Conservation (phyloP, 2,329 filamentous ascomycete genomes). For the Hypoxylon sp. region DNA sequence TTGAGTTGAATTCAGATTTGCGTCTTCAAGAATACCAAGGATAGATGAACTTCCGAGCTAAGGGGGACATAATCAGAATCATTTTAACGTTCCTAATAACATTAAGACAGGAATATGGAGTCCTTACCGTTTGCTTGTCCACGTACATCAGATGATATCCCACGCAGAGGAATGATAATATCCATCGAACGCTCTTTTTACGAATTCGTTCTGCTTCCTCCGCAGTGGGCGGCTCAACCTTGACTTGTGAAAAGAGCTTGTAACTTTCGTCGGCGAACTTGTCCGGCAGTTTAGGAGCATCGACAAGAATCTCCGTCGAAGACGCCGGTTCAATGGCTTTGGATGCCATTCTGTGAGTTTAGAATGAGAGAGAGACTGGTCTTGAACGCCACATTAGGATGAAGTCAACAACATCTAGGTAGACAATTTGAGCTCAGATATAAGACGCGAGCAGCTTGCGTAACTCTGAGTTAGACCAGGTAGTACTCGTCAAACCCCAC, state of each 20-base stretch:
- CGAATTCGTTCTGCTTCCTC: slow-evolving; percentile 50
- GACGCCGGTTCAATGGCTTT: slow-evolving; percentile 25
- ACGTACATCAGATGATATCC: slow-evolving; percentile 39
- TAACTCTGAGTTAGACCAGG: background rate
- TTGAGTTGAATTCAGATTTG: slow-evolving; percentile 31
- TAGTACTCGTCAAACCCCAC: slow-evolving; percentile 32
- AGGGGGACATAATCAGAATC: slow-evolving; percentile 6
- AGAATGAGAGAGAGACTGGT: slow-evolving; percentile 4
- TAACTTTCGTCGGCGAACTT: slow-evolving; percentile 61
- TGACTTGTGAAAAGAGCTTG: slow-evolving; percentile 58
- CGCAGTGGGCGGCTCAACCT: slow-evolving; percentile 56
- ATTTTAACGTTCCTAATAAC: background rate
- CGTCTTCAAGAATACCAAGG: slow-evolving; percentile 35
- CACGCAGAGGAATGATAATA: slow-evolving; percentile 36
- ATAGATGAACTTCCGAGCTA: slow-evolving; percentile 41
- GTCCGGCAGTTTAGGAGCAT: slow-evolving; percentile 54
- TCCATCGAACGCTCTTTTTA: slow-evolving; percentile 35
- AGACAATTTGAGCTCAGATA: slow-evolving; percentile 19
- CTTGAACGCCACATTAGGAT: background rate
- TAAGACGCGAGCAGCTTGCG: background rate
- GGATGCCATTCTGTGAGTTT: slow-evolving; percentile 24
- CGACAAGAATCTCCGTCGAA: slow-evolving; percentile 26
- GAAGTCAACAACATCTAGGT: background rate
- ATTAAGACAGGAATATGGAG: background rate
- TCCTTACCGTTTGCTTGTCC: slow-evolving; percentile 37